Conservation (phyloP, 768 basidiomycete genomes). For the Suillus lakei region DNA sequence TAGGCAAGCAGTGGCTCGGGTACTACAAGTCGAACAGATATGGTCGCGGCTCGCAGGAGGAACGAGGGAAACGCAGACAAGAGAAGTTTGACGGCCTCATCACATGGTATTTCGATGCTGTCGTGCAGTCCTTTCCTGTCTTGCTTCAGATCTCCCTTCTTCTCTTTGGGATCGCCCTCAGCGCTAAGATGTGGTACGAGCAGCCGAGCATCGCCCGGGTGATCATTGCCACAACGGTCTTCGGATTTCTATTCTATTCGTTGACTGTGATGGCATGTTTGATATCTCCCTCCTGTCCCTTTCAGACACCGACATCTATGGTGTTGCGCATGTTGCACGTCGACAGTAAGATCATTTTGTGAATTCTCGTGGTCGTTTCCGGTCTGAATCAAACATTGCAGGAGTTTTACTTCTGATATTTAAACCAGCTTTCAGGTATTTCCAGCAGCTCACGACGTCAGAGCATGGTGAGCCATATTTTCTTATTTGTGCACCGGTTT, state of each 20-base stretch:
- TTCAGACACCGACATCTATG: slow-evolving; percentile 9
- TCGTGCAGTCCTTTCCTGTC: slow-evolving; percentile 15
- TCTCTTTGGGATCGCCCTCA: slow-evolving; percentile 17
- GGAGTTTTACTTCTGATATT: background rate
- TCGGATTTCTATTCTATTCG: slow-evolving; percentile 5
- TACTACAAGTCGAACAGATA: slow-evolving; percentile 1
- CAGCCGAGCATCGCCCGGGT: background rate
- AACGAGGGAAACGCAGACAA: slow-evolving; percentile 16
- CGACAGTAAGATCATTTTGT: background rate
- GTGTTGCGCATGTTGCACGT: background rate
- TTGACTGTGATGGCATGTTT: slow-evolving; percentile 9
- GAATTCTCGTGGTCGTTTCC: background rate
- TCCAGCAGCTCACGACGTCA: background rate
- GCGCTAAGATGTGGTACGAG: slow-evolving; percentile 1
- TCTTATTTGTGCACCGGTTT: background rate
- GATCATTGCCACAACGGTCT: slow-evolving; percentile 1
- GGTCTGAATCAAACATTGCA: background rate
- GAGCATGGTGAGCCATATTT: background rate
- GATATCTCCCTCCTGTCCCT: slow-evolving; percentile 5
- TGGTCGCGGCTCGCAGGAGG: slow-evolving; percentile 11
- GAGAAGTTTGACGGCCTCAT: slow-evolving; percentile 14
- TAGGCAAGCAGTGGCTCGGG: slow-evolving; percentile 22
- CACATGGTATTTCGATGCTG: slow-evolving; percentile 17
- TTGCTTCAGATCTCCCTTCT: slow-evolving; percentile 17
- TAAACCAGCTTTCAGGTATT: background rate